Conservation (phyloP, 2,329 filamentous ascomycete species). For the Chalaropsis ovoidea region DNA sequence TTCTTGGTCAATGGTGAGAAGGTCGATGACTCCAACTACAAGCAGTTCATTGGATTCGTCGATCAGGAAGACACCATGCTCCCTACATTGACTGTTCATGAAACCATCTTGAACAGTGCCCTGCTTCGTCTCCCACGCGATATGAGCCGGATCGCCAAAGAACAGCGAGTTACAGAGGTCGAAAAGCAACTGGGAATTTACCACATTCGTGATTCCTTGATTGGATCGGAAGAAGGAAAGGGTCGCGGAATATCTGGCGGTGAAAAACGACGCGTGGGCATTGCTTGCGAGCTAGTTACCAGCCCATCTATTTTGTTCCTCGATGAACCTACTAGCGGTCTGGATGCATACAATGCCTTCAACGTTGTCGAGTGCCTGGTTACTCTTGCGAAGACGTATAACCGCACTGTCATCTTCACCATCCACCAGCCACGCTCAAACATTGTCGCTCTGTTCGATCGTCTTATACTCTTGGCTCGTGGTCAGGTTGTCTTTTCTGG, state of each 20-base stretch:
- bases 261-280: slow-evolving; percentile 90
- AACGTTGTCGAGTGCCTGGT: slow-evolving; percentile 96
- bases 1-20: slow-evolving; percentile 93
- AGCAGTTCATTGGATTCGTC: slow-evolving; percentile 88
- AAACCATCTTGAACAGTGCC: slow-evolving; percentile 92
- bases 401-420: slow-evolving; percentile 93
- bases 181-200: slow-evolving; percentile 92
- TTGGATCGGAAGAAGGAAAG: slow-evolving; percentile 89
- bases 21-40: slow-evolving; percentile 73
- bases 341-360: slow-evolving; percentile 95
- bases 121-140: slow-evolving; percentile 81
- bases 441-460: slow-evolving; percentile 93
- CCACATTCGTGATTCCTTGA: slow-evolving; percentile 86
- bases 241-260: slow-evolving; percentile 94
- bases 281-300: slow-evolving; percentile 94
- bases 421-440: slow-evolving; percentile 98
- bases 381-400: slow-evolving; percentile 88
- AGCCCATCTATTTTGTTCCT: slow-evolving; percentile 95
- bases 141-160: slow-evolving; percentile 80
- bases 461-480: slow-evolving; percentile 79
- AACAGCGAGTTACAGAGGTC: slow-evolving; percentile 82
- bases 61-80: slow-evolving; percentile 98
- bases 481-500: slow-evolving; percentile 90
- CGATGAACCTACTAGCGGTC: slow-evolving; percentile 90
- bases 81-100: slow-evolving; percentile 89